A percentile compares a stretch with the other conserved stretches of the same genome.
These are phyloP conservation scores for Ophioceras dolichostomum DNA, from an alignment of 2,329 filamentous ascomycete genomes.

Conservation along the genomic window DNA sequence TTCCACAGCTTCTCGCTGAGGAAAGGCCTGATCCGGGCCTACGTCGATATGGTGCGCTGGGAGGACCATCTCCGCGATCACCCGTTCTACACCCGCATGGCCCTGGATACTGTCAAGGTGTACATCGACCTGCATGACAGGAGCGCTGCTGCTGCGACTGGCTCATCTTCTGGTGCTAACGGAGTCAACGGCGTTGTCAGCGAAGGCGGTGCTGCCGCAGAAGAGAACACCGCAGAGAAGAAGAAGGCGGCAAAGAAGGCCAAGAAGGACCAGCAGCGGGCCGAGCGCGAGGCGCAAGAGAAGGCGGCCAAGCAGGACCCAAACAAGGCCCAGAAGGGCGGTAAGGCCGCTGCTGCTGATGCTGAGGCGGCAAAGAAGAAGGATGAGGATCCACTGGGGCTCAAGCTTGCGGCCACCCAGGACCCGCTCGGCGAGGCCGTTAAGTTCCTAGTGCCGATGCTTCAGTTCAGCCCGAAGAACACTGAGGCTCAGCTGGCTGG, in stretches of 20 bases:
- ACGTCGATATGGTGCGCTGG: conserved; percentile 94
- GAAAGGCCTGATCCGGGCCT: conserved; percentile 90
- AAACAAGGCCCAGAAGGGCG: conserved; percentile 58
- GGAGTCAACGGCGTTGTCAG: conserved; percentile 50
- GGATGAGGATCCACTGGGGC: conserved; percentile 77
- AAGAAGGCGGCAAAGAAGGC: conserved; percentile 90
- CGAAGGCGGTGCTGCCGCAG: conserved; percentile 39
- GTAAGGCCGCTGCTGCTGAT: conserved; percentile 42
- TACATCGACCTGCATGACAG: conserved; percentile 67
- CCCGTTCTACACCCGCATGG: conserved; percentile 80
- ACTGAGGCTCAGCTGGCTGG: conserved; percentile 74
- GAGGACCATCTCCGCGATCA: conserved; percentile 85
- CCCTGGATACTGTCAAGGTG: conserved; percentile 66
- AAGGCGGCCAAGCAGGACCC: conserved; percentile 71
- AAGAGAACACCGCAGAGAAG: conserved; percentile 55
- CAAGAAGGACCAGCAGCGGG: conserved; percentile 52
- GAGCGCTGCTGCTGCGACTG: too few relatives aligned
- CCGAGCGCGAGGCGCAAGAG: conserved; percentile 69
- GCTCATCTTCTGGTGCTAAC: too few relatives aligned
- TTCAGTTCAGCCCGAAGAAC: conserved; percentile 72
- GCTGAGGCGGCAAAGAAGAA: conserved; percentile 61
- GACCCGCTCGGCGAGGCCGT: conserved; percentile 77
- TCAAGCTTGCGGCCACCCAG: conserved; percentile 66
- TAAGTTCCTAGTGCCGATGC: conserved; percentile 71
- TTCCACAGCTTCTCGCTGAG: conserved; percentile 97